Evolutionary conservation across 768 basidiomycete genomes (phyloP).

Genomic region (Clavaria fumosa): DNA sequence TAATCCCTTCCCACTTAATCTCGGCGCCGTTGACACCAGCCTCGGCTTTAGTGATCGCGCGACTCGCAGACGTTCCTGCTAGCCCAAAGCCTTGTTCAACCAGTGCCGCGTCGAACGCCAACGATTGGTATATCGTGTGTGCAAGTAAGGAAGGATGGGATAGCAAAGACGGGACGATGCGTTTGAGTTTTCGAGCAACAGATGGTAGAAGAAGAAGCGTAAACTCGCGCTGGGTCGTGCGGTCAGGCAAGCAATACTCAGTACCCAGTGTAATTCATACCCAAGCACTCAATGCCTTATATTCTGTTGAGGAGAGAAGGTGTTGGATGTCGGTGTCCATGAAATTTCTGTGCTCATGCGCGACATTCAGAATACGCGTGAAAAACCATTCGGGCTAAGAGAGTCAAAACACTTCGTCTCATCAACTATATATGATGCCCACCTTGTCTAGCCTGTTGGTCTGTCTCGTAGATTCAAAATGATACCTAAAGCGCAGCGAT

Average conservation of each 20-base stretch:
- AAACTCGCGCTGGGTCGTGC: slow-evolving; percentile 66
- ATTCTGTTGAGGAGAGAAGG: slow-evolving; percentile 49
- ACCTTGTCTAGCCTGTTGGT: slow-evolving; percentile 95
- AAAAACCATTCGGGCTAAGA: slow-evolving; percentile 93
- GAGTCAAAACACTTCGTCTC: slow-evolving; percentile 1
- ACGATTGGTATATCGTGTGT: slow-evolving; percentile 88
- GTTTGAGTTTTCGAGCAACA: slow-evolving; percentile 57
- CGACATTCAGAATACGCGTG: slow-evolving; percentile 75
- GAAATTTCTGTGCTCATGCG: slow-evolving; percentile 73
- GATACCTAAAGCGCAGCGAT: slow-evolving; percentile 80
- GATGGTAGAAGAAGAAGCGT: slow-evolving; percentile 62
- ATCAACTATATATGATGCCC: neutral
- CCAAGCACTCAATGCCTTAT: slow-evolving; percentile 54
- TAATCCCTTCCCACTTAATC: slow-evolving; percentile 57
- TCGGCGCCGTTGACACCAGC: slow-evolving; percentile 11
- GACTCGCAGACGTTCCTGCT: slow-evolving; percentile 28
- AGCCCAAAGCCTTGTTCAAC: slow-evolving; percentile 59
- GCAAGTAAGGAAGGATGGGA: slow-evolving; percentile 75
- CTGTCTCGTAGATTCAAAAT: slow-evolving; percentile 74
- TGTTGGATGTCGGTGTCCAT: slow-evolving; percentile 63
- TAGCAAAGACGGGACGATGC: slow-evolving; percentile 59
- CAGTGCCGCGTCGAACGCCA: slow-evolving; percentile 73
- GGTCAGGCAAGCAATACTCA: no score
- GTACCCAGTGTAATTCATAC: no score
- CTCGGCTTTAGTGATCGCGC: slow-evolving; percentile 1